These are phyloP conservation scores for Aegilops longissima DNA, from an alignment of 176 grass and related monocot species.

Conservation along the genomic window DNA sequence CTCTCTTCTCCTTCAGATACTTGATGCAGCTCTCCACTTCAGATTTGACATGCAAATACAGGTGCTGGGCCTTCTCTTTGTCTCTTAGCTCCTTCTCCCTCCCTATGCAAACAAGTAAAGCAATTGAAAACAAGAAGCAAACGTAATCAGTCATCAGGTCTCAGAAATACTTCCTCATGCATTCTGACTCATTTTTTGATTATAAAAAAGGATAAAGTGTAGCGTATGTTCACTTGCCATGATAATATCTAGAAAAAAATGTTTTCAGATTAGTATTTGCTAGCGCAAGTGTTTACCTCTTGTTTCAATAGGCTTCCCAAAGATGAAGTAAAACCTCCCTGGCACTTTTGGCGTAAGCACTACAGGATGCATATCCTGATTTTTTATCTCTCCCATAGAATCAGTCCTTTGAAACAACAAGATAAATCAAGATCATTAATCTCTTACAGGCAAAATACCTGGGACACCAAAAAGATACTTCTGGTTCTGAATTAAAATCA, in stretches of 20 bases:
- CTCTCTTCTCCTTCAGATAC: slow-evolving; percentile 84
- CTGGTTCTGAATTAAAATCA: neutral
- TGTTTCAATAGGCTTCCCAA: slow-evolving; percentile 88
- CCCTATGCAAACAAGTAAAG: slow-evolving; percentile 43
- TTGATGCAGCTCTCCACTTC: slow-evolving; percentile 65
- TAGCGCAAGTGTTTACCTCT: slow-evolving; percentile 40
- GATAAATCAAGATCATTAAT: neutral
- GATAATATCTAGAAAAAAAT: neutral
- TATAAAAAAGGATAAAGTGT: neutral
- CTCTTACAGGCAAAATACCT: neutral
- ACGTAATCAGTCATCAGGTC: neutral
- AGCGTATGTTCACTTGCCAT: no score
- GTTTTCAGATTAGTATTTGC: no score
- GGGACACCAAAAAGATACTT: neutral
- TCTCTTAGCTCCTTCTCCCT: slow-evolving; percentile 64
- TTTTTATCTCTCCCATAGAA: slow-evolving; percentile 58
- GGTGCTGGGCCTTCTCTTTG: slow-evolving; percentile 49
- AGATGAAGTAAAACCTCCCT: slow-evolving; percentile 79
- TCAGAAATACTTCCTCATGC: neutral
- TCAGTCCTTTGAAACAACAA: slow-evolving; percentile 45
- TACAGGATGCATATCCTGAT: slow-evolving; percentile 66
- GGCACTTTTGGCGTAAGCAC: slow-evolving; percentile 63
- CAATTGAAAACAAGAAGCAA: neutral
- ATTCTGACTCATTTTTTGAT: neutral
- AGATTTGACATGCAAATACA: slow-evolving; percentile 85